Base-by-base conservation (phyloP, 768 basidiomycete species). In the Amanita subjunquillea region DNA sequence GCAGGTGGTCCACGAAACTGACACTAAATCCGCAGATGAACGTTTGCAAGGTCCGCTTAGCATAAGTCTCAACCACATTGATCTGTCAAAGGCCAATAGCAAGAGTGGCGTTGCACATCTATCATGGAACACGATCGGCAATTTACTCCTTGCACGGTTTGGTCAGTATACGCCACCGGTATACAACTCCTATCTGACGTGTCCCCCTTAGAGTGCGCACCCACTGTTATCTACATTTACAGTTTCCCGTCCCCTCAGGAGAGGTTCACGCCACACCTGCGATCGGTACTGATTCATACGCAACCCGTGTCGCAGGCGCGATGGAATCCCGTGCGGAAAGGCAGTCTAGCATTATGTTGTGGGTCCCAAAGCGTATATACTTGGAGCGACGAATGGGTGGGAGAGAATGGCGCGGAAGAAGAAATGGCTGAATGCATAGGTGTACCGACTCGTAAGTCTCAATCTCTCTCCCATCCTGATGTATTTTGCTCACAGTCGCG, bases 341-440 rank as follows among this genome's bases (percentile, higher is more conserved):
- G 86, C 4, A 81, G 72, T 49, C 65, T 93, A 22, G 79, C 73
- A 0, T 58, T 87, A 7, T 85, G 85, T 56, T 87, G 83, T 58
- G 84, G 83, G 9, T 75, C 67, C 46, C 76, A 77, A 51, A 80
- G 83, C 50, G 62, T 89, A 22, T 88, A 85, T 64, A 79, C 75
- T 6, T 92, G 89, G 89, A 88, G 84, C 57, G 87, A 89, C 56
- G 88, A 91, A 59, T 89, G 85, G 86, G 67, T 80, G 13, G 75
- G 73, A 27, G 80, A 80, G 42, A 71, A 66, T 4, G 77, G 73
- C 3, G 70, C 69, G 17, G 76, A 77, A 41, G 82, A 80, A 60
- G 91, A 91, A 60, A 85, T 91, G 68, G 90, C 91, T 2, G 93
- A 95, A 65, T 94, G 91, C 59, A 79, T 94, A 32, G 89, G 89